Evolutionary conservation across 23 red algal genomes (phyloP).

Genomic region (Gracilaria vermiculophylla): DNA sequence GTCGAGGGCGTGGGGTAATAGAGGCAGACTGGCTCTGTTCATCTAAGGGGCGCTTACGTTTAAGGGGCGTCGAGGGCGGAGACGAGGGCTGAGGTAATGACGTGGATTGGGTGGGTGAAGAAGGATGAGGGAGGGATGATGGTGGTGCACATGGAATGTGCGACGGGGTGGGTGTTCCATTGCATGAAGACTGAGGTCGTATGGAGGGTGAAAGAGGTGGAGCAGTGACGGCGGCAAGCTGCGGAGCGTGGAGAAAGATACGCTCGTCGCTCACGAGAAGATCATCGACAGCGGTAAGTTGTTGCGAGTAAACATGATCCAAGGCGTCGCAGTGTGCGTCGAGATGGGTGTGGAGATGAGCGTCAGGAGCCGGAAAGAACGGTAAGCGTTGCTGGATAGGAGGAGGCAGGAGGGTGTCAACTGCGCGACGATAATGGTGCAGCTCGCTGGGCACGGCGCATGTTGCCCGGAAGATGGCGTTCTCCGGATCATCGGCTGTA

Average conservation of each 20-base stretch:
- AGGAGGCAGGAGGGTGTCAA: background rate
- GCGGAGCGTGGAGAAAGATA: conserved; percentile 3
- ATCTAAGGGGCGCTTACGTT: background rate
- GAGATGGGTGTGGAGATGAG: background rate
- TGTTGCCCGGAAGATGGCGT: background rate
- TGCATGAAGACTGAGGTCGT: background rate
- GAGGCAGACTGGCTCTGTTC: background rate
- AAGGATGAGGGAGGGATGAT: background rate
- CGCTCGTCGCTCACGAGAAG: background rate
- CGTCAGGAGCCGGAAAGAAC: background rate
- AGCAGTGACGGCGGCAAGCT: background rate
- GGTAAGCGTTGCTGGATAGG: background rate
- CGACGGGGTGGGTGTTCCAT: background rate
- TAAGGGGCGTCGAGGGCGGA: background rate
- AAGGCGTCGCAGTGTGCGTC: background rate
- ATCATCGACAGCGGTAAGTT: background rate
- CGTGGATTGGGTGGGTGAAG: background rate
- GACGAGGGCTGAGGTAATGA: background rate
- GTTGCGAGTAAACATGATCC: background rate
- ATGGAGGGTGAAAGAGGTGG: background rate
- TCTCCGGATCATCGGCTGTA: background rate
- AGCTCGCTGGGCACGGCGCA: conserved; percentile 4
- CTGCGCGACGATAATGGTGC: background rate
- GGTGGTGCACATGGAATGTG: background rate
- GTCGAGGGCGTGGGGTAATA: background rate